These are phyloP conservation scores for Pugionium cornutum DNA, from an alignment of 345 rosid genomes.

Conservation along the genomic window DNA sequence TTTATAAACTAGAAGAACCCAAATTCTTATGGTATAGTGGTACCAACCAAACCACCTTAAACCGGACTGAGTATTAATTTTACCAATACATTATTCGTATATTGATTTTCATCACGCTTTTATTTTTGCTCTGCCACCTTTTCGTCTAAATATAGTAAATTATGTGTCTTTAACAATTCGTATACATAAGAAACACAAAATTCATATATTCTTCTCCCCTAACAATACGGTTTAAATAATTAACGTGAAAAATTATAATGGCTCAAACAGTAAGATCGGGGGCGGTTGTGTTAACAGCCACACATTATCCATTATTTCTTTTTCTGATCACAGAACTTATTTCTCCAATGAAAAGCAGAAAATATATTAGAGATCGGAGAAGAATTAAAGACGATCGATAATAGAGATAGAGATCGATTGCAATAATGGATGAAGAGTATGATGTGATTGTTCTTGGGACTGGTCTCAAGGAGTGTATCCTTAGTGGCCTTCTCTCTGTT, in stretches of 20 bases:
- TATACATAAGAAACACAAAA: not conserved
- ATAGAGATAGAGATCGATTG: constrained; percentile 22
- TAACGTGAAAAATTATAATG: constrained; percentile 6
- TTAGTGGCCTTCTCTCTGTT: constrained; percentile 90
- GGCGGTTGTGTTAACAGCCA: constrained; percentile 35
- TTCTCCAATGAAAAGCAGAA: not conserved
- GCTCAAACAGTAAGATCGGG: constrained; percentile 39
- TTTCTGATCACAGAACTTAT: constrained; percentile 10
- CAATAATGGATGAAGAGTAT: constrained; percentile 83
- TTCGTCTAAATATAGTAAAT: constrained; percentile 9
- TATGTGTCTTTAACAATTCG: not conserved
- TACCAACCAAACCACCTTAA: not conserved
- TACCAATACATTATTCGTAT: not conserved
- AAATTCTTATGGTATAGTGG: not conserved
- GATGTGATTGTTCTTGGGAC: constrained; percentile 96
- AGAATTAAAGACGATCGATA: not conserved
- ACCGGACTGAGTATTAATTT: not conserved
- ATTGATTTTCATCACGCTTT: not conserved
- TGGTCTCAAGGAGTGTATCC: constrained; percentile 95
- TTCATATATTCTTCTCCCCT: not conserved
- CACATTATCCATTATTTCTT: constrained; percentile 32
- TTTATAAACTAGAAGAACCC: constrained; percentile 2
- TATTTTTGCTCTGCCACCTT: not conserved
- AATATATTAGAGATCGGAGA: constrained; percentile 9
- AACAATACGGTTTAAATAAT: constrained; percentile 13